phyloP scores from a whole-genome alignment of 169 alveolate genomes.

The Blepharisma undulans region DNA sequence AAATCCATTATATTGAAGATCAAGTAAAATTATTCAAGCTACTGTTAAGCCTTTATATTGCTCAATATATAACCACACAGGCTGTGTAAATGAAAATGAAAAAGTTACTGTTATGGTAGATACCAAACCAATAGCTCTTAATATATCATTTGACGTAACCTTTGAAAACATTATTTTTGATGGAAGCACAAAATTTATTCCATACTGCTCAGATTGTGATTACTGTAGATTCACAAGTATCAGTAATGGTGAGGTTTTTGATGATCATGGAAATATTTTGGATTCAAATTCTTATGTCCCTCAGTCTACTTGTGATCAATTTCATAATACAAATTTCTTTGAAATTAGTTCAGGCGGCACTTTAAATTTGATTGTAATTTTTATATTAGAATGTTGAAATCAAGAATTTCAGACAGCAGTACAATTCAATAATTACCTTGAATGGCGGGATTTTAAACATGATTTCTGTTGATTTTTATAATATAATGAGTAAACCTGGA shows the following conservation, averaged over 20 bases:
- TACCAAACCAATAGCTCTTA: neutral
- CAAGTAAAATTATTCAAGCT: neutral
- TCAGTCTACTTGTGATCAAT: neutral
- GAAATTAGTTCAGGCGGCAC: neutral
- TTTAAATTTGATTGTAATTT: neutral
- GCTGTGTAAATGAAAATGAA: neutral
- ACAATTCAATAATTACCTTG: neutral
- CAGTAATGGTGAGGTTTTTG: neutral
- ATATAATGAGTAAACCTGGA: neutral
- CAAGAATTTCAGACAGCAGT: neutral
- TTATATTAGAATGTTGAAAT: neutral
- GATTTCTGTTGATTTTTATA: neutral
- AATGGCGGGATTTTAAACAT: neutral
- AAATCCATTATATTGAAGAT: neutral
- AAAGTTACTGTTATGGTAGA: neutral
- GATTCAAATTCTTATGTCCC: neutral
- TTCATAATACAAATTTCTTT: neutral
- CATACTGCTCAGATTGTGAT: neutral
- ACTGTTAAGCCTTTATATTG: neutral
- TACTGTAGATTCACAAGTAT: neutral
- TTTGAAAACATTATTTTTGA: neutral
- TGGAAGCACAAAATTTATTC: neutral
- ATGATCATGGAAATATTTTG: neutral
- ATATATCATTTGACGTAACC: neutral
- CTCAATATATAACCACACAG: neutral